Evolutionary conservation across 306 rosid genomes (phyloP).

Genomic region (Corylus heterophylla): DNA sequence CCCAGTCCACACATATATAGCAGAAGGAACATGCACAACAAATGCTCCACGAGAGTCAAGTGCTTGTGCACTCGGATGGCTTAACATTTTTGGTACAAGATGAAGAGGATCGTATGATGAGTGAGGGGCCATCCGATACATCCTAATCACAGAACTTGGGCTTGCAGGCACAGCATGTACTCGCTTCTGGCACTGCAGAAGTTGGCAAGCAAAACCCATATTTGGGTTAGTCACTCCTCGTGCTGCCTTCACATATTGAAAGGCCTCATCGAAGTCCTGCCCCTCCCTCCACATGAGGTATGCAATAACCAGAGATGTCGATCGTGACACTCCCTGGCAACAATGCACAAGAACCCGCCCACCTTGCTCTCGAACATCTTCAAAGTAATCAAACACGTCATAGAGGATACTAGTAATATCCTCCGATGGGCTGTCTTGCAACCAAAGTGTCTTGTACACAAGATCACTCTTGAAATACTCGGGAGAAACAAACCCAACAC

Average conservation of each 20-base stretch:
- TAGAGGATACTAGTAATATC: slow-evolving; percentile 88
- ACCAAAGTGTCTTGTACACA: slow-evolving; percentile 91
- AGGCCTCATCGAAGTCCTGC: slow-evolving; percentile 86
- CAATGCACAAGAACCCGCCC: slow-evolving; percentile 95
- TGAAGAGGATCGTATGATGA: slow-evolving; percentile 91
- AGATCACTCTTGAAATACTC: slow-evolving; percentile 86
- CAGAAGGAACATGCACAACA: slow-evolving; percentile 74
- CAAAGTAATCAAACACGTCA: slow-evolving; percentile 94
- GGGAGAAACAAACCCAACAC: slow-evolving; percentile 93
- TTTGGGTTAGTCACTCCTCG: slow-evolving; percentile 92
- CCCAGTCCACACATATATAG: slow-evolving; percentile 84
- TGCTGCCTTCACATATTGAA: slow-evolving; percentile 86
- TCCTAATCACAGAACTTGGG: slow-evolving; percentile 75
- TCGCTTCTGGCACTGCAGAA: slow-evolving; percentile 89
- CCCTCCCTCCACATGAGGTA: slow-evolving; percentile 97
- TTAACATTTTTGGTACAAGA: slow-evolving; percentile 75
- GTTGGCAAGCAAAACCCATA: slow-evolving; percentile 90
- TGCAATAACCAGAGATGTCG: slow-evolving; percentile 83
- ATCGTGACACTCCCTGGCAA: slow-evolving; percentile 90
- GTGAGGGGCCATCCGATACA: slow-evolving; percentile 94
- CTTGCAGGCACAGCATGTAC: slow-evolving; percentile 84
- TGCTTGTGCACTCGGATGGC: slow-evolving; percentile 51
- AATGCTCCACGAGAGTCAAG: slow-evolving; percentile 97
- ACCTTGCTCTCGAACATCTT: slow-evolving; percentile 76
- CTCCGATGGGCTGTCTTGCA: slow-evolving; percentile 82